A percentile compares a stretch with the other conserved stretches of the same genome.
Conservation (phyloP, 2,329 filamentous ascomycete species). For the Colletotrichum sp. region DNA sequence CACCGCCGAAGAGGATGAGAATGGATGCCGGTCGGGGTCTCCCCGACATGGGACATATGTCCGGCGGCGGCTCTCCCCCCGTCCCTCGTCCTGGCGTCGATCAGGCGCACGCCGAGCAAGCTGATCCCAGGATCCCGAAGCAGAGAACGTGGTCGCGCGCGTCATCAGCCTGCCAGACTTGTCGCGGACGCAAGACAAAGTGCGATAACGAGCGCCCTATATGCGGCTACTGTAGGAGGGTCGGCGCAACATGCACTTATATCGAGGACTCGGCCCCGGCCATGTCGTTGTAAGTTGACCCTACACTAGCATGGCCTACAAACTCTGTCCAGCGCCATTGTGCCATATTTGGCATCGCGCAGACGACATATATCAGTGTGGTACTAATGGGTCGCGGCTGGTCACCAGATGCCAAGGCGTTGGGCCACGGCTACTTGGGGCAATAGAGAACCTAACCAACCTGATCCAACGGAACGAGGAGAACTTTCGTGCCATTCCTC, state of each 20-base stretch:
- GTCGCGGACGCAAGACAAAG: slow-evolving; percentile 40
- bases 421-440: slow-evolving; percentile 8
- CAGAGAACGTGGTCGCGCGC: slow-evolving; percentile 17
- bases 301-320: neutral
- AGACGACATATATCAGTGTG: neutral
- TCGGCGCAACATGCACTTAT: slow-evolving; percentile 37
- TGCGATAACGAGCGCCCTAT: slow-evolving; percentile 41
- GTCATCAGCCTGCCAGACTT: slow-evolving; percentile 37
- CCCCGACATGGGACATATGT: slow-evolving; percentile 13
- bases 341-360: neutral
- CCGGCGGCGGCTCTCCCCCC: slow-evolving; percentile 1
- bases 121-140: slow-evolving; percentile 12
- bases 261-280: slow-evolving; percentile 14
- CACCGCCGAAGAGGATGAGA: slow-evolving; percentile 19
- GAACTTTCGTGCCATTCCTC: slow-evolving; percentile 16
- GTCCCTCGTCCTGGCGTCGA: neutral
- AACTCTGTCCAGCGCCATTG: neutral
- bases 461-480: slow-evolving; percentile 20
- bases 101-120: slow-evolving; percentile 4
- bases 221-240: slow-evolving; percentile 38
- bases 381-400: neutral
- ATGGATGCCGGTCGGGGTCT: slow-evolving; percentile 16
- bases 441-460: slow-evolving; percentile 17
- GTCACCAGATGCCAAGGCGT: slow-evolving; percentile 11
- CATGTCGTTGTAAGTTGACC: slow-evolving; percentile 14